Conservation (phyloP, 768 basidiomycete genomes). For the Suillus placidus region DNA sequence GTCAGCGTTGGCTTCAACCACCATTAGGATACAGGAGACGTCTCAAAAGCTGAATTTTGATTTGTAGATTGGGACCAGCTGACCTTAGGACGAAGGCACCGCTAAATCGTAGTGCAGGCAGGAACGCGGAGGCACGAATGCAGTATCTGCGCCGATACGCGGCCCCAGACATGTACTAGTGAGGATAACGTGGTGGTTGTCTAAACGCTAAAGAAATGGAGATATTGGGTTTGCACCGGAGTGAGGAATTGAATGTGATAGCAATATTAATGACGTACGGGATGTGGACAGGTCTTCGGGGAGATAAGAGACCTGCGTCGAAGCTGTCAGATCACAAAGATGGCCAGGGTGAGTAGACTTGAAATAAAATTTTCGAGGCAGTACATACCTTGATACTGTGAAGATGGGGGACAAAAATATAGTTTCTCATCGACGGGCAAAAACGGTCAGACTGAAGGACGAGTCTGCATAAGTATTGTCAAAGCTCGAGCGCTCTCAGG, state of each 20-base stretch:
- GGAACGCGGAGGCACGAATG: background rate
- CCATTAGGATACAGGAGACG: too few relatives aligned
- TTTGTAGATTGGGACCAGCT: background rate
- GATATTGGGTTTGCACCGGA: background rate
- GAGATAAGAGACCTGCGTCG: background rate
- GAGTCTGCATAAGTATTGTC: too few relatives aligned
- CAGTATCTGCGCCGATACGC: background rate
- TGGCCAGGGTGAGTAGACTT: background rate
- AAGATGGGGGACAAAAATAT: background rate
- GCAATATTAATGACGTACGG: background rate
- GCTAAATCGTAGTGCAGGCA: background rate
- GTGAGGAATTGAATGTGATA: background rate
- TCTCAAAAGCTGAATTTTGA: too few relatives aligned
- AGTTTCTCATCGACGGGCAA: background rate
- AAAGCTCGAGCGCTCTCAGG: background rate
- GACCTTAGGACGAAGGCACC: background rate
- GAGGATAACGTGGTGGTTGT: background rate
- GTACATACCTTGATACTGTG: background rate
- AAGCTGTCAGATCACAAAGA: background rate
- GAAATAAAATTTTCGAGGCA: background rate
- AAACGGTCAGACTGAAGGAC: background rate
- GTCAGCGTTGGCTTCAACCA: too few relatives aligned
- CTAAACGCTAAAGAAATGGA: background rate
- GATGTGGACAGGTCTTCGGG: background rate
- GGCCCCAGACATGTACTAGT: background rate